Conservation (phyloP, 2,329 filamentous ascomycete genomes). For the Alternaria longipes region DNA sequence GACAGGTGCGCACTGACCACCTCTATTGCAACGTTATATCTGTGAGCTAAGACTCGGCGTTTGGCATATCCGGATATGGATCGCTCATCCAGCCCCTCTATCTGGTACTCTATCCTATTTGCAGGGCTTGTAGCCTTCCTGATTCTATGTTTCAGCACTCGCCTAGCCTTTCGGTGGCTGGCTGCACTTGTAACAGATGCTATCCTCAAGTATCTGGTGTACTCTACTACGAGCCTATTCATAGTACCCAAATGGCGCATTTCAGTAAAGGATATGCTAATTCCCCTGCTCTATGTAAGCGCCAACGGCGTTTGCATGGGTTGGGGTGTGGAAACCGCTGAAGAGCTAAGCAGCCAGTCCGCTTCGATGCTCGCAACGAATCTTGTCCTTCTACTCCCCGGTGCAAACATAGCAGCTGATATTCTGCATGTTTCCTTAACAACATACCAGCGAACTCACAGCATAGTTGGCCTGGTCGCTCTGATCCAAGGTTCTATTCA, state of each 20-base stretch:
- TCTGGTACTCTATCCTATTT: constrained; percentile 13
- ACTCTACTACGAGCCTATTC: constrained; percentile 13
- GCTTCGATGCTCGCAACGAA: constrained; percentile 23
- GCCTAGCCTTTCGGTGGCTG: constrained; percentile 6
- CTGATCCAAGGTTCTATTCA: constrained; percentile 16
- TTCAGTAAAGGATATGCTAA: constrained; percentile 5
- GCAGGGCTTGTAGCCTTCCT: constrained; percentile 11
- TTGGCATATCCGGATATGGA: constrained; percentile 6
- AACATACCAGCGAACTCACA: constrained; percentile 9
- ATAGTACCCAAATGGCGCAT: not conserved
- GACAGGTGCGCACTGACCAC: constrained; percentile 14
- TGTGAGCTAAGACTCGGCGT: not conserved
- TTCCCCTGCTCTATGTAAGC: constrained; percentile 6
- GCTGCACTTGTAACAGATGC: constrained; percentile 7
- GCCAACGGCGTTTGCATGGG: constrained; percentile 18
- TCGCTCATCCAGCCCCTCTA: not conserved
- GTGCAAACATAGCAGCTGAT: constrained; percentile 15
- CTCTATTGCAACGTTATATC: constrained; percentile 11
- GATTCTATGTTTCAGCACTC: constrained; percentile 4
- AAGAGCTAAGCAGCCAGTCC: constrained; percentile 18
- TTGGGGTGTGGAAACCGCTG: constrained; percentile 2
- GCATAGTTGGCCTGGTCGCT: constrained; percentile 10
- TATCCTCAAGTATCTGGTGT: constrained; percentile 19
- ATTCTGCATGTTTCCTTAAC: constrained; percentile 15
- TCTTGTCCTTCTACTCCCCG: constrained; percentile 16